Percentiles rank a stretch among this genome's conserved stretches.
phyloP scores from a whole-genome alignment of 2,329 filamentous ascomycete genomes.

The Pseudogymnoascus sp. region DNA sequence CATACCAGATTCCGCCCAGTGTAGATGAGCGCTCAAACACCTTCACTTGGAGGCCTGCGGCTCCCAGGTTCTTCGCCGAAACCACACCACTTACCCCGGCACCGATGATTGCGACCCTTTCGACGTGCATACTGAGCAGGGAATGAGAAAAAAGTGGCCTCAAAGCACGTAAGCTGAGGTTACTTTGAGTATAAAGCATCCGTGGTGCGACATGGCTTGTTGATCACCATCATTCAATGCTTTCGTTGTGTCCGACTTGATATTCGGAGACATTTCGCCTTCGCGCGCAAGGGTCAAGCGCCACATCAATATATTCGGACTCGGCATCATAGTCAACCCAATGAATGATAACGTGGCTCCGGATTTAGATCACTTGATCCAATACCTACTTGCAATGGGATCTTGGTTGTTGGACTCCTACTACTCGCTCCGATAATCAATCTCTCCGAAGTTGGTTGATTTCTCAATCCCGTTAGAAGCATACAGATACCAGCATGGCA shows the following conservation, averaged over 20 bases:
- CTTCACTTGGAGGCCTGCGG: constrained; percentile 39
- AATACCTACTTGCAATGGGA: background rate
- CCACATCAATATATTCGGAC: background rate
- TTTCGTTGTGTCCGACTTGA: background rate
- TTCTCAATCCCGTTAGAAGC: background rate
- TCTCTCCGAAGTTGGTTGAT: background rate
- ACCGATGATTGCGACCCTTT: constrained; percentile 39
- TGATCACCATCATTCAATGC: background rate
- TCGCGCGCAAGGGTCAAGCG: background rate
- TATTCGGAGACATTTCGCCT: background rate
- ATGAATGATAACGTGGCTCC: background rate
- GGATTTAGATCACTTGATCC: background rate
- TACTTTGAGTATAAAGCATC: background rate
- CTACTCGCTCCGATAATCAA: background rate
- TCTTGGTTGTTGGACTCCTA: background rate
- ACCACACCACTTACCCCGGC: constrained; percentile 44
- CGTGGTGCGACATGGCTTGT: background rate
- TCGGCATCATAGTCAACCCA: background rate
- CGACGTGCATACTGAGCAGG: constrained; percentile 8
- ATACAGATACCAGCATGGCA: background rate
- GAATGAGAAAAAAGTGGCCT: background rate
- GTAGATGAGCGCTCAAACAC: constrained; percentile 45
- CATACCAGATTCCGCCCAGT: constrained; percentile 49
- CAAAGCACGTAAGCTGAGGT: background rate
- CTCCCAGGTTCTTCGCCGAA: constrained; percentile 38